Evolutionary conservation across 2,329 filamentous ascomycete species (phyloP), one percentile per base, ranked within the genome.

Genomic region (Lasiodiplodia sp.): DNA sequence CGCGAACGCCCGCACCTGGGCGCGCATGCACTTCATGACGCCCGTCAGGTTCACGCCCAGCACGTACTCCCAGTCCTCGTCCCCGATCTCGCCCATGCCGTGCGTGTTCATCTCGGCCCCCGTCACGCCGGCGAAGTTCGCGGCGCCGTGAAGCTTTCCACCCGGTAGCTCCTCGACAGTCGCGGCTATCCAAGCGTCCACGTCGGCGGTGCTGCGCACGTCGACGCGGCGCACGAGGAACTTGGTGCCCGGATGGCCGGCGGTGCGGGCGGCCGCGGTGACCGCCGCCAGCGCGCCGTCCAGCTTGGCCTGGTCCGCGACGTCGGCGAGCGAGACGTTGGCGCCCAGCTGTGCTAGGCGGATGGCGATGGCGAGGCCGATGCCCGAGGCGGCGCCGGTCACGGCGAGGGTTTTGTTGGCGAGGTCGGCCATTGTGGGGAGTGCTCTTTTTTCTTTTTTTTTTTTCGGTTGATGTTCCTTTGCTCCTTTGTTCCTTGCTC

Each of bases 111-210:
- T 72, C 37, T 75, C 72, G 18, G 69, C 72, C 1, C 79, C 78
- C 28, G 79, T 74, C 7, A 80, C 74, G 1, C 80, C 80, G 0
- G 87, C 87, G 8, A 86, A 81, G 67, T 89, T 88, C 14, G 83
- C 86, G n/a, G 86, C 85, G 6, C 86, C 83, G 72, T 88, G 84
- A 11, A 88, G 12, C 10, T 16, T 12, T 5, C 86, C 25, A 1
- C 28, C 28, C 5, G 4, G 4, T 5, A 85, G 85, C 47, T 79
- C 79, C 21, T 78, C 72, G 21, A 87, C 74, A 11, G 76, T 77
- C 1, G 67, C 75, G 11, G 83, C 81, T 57, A 87, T 82, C 86
- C 86, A 88, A 18, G 73, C 72, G 44, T 88, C 84, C 12, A 87
- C 86, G 34, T 86, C 65, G 5, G 75, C 72, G 62, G 80, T 79